Conservation (phyloP, 2,329 filamentous ascomycete species). For the Phialocephala subalpina region DNA sequence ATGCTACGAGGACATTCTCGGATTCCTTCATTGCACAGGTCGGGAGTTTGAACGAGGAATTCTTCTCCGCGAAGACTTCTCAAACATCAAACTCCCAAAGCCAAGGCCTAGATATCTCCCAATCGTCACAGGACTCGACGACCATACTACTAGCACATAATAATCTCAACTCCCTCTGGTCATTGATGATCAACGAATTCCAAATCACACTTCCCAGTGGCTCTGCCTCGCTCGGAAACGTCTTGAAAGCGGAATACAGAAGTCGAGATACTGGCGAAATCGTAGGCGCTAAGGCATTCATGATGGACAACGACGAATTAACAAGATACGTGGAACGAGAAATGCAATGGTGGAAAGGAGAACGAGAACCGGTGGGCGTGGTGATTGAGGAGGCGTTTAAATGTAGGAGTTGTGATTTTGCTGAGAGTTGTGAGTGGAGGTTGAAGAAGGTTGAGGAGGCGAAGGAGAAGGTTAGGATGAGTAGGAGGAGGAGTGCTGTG, state of each 20-base stretch:
- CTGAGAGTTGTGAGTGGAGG: slow-evolving; percentile 80
- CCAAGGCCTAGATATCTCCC: slow-evolving; percentile 36
- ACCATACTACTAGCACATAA: slow-evolving; percentile 63
- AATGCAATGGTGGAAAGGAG: slow-evolving; percentile 89
- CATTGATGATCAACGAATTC: slow-evolving; percentile 68
- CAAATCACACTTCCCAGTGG: slow-evolving; percentile 55
- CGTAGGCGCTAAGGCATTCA: slow-evolving; percentile 67
- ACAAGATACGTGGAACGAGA: slow-evolving; percentile 72
- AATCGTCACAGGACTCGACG: slow-evolving; percentile 39
- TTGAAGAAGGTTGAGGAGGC: slow-evolving; percentile 71
- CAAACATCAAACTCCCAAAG: slow-evolving; percentile 41
- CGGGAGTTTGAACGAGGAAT: slow-evolving; percentile 70
- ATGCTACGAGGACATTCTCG: slow-evolving; percentile 73
- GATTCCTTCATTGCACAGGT: slow-evolving; percentile 82
- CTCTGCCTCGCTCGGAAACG: slow-evolving; percentile 59
- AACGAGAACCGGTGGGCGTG: slow-evolving; percentile 77
- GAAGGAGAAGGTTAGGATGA: slow-evolving; percentile 35
- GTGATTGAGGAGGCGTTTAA: slow-evolving; percentile 88
- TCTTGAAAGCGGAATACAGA: slow-evolving; percentile 65
- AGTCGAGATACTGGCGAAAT: slow-evolving; percentile 54
- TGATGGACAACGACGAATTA: slow-evolving; percentile 70
- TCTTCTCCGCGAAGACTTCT: slow-evolving; percentile 55
- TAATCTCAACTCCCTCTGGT: slow-evolving; percentile 66
- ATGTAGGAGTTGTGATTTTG: slow-evolving; percentile 86
- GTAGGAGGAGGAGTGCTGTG: slow-evolving; percentile 24